Base-by-base conservation (phyloP, 2,329 filamentous ascomycete species). In the Pseudogymnoascus verrucosus region DNA sequence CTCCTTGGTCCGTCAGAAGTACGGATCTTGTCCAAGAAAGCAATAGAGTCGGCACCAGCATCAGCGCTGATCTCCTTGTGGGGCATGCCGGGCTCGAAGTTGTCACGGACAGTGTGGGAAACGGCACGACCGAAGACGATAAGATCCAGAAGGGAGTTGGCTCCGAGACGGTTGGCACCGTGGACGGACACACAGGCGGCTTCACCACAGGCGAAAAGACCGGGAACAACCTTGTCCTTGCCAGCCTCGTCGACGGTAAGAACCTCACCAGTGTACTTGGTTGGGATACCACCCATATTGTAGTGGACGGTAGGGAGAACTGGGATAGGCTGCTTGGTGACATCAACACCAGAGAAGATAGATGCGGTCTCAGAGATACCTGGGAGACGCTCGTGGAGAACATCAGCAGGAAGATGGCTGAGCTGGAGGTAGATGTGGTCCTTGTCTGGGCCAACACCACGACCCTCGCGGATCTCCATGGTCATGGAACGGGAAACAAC, bases 241-340 rank as follows among this genome's bases (percentile, higher is more conserved):
- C 95, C 95, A 66, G 85, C 77, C 74, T 90, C 88, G 71, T 97
- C 91, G 62, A 96, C 82, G 16, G 91, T 96, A 70, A 99, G 79
- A 66, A 98, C 95, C 80, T 99, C 92, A 77, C 95, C 93, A 67
- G 91, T 97, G 84, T 96, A 98, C 74, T 91, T 91, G 70, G 95
- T 98, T 62, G 93, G 93, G 71, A 99, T 97, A 84, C 95, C 93
- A 78, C 93, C 93, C 95, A 98, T 99, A 85, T 97, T 97, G 85
- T 99, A 99, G 84, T 99, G 93, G 70, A 97, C 93, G 51, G 93
- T 98, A 64, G 93, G 93, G 67, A 98, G 84, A 69, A 98, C 93
- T 66, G 93, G 93, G 71, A 98, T 98, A 69, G 93, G 93, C 80
- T 97, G 90, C 83, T 96, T 97, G 74, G 88, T 89, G 70, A 99